A percentile compares a stretch with the other conserved stretches of the same genome.
Conservation (phyloP, 306 rosid genomes). For the Echinosophora koreensis region DNA sequence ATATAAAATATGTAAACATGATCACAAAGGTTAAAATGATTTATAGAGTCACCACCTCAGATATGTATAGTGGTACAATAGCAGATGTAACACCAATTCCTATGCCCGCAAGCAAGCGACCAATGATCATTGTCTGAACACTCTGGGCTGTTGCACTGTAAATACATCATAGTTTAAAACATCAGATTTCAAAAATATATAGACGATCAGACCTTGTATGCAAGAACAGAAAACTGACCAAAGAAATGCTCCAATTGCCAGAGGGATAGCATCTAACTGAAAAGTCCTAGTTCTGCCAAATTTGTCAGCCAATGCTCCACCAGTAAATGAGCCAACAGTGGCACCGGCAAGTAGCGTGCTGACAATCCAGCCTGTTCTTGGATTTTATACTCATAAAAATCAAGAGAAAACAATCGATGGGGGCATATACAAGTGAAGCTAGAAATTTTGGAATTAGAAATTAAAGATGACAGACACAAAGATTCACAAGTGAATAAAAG, state of each 20-base stretch:
- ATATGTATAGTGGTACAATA: constrained; percentile 86
- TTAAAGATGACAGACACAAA: neutral
- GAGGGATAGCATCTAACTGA: constrained; percentile 91
- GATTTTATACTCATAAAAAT: constrained; percentile 49
- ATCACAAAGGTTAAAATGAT: neutral
- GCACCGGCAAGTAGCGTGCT: constrained; percentile 92
- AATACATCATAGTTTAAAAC: constrained; percentile 29
- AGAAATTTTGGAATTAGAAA: neutral
- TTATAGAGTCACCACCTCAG: constrained; percentile 67
- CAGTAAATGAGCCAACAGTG: constrained; percentile 91
- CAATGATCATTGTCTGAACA: constrained; percentile 89
- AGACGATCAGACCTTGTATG: constrained; percentile 27
- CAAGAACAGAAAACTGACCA: constrained; percentile 60
- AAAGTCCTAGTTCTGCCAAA: constrained; percentile 91
- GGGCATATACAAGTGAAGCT: constrained; percentile 11
- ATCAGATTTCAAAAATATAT: constrained; percentile 26
- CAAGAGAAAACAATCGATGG: constrained; percentile 34
- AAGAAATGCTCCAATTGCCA: constrained; percentile 80
- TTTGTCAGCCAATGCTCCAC: constrained; percentile 96
- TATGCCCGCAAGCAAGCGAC: constrained; percentile 90
- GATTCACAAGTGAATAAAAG: constrained; percentile 9
- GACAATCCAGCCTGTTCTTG: constrained; percentile 87
- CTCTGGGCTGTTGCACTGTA: constrained; percentile 93
- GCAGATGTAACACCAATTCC: constrained; percentile 97
- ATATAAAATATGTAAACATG: neutral